These are phyloP conservation scores for Thalassia testudinum DNA, from an alignment of 116 monocot species.

Conservation along the genomic window DNA sequence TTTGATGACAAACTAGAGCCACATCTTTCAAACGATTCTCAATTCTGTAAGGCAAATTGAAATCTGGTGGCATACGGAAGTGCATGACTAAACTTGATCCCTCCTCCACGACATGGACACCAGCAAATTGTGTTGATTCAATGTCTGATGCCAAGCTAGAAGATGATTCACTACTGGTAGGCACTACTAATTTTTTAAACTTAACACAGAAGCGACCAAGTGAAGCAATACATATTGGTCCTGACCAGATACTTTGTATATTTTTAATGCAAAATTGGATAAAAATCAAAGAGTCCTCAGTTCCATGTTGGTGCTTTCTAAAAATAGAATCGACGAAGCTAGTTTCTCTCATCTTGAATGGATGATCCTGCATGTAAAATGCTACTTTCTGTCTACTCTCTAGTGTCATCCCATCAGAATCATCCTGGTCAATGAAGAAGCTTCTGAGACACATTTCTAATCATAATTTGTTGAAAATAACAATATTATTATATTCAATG, in stretches of 20 bases:
- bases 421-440: conserved; percentile 22
- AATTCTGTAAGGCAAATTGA: conserved; percentile 58
- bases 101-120: conserved; percentile 50
- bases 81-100: conserved; percentile 48
- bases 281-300: conserved; percentile 40
- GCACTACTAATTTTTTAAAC: conserved; percentile 24
- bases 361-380: conserved; percentile 20
- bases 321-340: conserved; percentile 38
- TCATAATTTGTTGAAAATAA: not conserved
- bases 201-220: conserved; percentile 84
- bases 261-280: conserved; percentile 51
- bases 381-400: conserved; percentile 25
- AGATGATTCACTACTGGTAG: conserved; percentile 7
- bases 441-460: not conserved
- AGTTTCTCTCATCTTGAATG: conserved; percentile 16
- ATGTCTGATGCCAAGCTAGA: conserved; percentile 1
- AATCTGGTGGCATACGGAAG: conserved; percentile 39
- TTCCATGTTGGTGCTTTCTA: conserved; percentile 27
- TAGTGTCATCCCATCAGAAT: conserved; percentile 19
- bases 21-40: conserved; percentile 48
- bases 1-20: conserved; percentile 61
- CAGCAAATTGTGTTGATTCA: conserved; percentile 30
- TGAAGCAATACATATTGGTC: conserved; percentile 75
- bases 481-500: not conserved
- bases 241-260: conserved; percentile 58